Evolutionary conservation across 306 rosid species (phyloP).

Genomic region (Quercus ilex): DNA sequence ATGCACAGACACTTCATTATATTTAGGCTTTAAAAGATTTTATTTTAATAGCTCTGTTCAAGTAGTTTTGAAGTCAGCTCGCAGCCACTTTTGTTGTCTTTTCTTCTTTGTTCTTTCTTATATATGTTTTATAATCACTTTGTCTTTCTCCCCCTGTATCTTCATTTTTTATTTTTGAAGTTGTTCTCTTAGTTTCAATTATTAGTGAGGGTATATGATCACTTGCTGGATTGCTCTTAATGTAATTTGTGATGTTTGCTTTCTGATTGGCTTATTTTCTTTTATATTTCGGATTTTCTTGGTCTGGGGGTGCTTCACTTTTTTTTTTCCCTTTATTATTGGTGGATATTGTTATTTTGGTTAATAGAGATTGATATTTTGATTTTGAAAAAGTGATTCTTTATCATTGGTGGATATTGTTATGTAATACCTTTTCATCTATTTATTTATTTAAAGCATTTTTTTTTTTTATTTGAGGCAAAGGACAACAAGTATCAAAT

Average conservation of each 20-base stretch:
- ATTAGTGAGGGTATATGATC: too few species aligned
- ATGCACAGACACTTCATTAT: not conserved
- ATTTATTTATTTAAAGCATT: not conserved
- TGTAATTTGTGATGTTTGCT: too few species aligned
- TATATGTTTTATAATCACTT: too few species aligned
- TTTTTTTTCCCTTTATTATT: not conserved
- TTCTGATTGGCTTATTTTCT: too few species aligned
- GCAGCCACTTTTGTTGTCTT: not conserved
- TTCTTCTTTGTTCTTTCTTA: not conserved
- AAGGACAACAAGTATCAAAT: not conserved
- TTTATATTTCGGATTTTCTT: too few species aligned
- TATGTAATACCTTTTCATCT: slow-evolving; percentile 16
- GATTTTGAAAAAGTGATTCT: not conserved
- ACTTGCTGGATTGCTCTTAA: too few species aligned
- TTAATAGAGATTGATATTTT: not conserved
- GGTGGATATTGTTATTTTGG: not conserved
- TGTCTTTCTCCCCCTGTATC: too few species aligned
- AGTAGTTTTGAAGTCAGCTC: not conserved
- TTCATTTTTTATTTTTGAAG: too few species aligned
- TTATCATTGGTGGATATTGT: slow-evolving; percentile 71
- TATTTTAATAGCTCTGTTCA: not conserved
- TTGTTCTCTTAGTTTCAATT: too few species aligned
- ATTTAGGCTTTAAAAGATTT: not conserved
- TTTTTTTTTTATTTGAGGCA: not conserved
- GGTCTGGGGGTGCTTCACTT: too few species aligned